Evolutionary conservation across 176 grass and related monocot genomes (phyloP).

Genomic region (Tillandsia fasciculata): DNA sequence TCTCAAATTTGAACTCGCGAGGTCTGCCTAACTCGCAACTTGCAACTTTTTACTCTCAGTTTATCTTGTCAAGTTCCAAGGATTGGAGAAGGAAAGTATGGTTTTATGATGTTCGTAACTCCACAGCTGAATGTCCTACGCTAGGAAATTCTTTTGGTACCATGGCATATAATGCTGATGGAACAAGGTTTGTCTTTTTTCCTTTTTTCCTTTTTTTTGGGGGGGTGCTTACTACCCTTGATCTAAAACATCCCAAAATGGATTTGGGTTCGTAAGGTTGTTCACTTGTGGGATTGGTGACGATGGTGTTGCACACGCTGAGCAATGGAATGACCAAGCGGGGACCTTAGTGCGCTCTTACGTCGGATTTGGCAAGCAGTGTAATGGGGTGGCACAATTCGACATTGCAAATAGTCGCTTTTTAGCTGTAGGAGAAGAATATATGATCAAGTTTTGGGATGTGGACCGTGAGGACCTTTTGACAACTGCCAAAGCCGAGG

Average conservation of each 20-base stretch:
- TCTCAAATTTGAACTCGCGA: too few relatives aligned
- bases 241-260: too few relatives aligned
- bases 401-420: slow-evolving; percentile 12
- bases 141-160: slow-evolving; percentile 7
- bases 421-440: slow-evolving; percentile 17
- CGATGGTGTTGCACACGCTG: slow-evolving; percentile 11
- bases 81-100: slow-evolving; percentile 23
- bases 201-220: background rate
- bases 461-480: slow-evolving; percentile 7
- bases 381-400: slow-evolving; percentile 11
- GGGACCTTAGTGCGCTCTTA: background rate
- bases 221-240: background rate
- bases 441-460: slow-evolving; percentile 23
- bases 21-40: too few relatives aligned
- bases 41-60: background rate
- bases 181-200: background rate
- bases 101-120: slow-evolving; percentile 9
- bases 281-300: slow-evolving; percentile 15
- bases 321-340: slow-evolving; percentile 11
- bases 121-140: slow-evolving; percentile 13
- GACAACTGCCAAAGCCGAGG: slow-evolving; percentile 9
- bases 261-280: background rate
- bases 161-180: slow-evolving; percentile 1
- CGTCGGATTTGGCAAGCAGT: slow-evolving; percentile 2
- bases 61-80: slow-evolving; percentile 17